phyloP scores from a whole-genome alignment of 2,329 filamentous ascomycete species.

The Penicillium sclerotiorum region DNA sequence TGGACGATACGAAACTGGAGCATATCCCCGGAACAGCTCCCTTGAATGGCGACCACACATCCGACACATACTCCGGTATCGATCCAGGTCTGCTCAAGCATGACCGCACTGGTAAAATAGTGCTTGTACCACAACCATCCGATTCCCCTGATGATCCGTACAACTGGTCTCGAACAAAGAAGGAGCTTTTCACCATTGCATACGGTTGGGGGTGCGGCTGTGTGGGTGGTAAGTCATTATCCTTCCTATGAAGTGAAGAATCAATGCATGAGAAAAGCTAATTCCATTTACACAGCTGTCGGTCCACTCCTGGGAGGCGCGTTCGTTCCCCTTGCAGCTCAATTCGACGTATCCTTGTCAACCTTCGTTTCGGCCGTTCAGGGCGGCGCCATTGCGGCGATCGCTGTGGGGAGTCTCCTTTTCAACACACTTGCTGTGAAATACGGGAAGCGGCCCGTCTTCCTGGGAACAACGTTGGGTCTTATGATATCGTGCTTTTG shows the following conservation, averaged over 20 bases:
- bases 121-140: constrained; percentile 30
- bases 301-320: constrained; percentile 44
- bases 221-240: constrained; percentile 40
- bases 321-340: constrained; percentile 36
- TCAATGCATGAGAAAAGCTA: not conserved
- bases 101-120: constrained; percentile 30
- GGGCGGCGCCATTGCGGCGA: constrained; percentile 38
- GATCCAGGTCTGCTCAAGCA: constrained; percentile 35
- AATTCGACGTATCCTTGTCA: constrained; percentile 35
- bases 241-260: not conserved
- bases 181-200: constrained; percentile 43
- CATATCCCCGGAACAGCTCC: constrained; percentile 36
- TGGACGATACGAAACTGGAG: constrained; percentile 33
- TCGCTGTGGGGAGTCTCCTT: constrained; percentile 40
- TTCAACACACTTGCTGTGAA: constrained; percentile 43
- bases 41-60: constrained; percentile 22
- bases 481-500: constrained; percentile 41
- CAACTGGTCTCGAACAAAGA: constrained; percentile 30
- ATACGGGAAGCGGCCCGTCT: constrained; percentile 42
- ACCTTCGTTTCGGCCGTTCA: constrained; percentile 41
- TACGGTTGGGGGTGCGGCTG: constrained; percentile 45
- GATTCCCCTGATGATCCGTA: constrained; percentile 30
- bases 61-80: constrained; percentile 21
- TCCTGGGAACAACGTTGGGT: constrained; percentile 36
- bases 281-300: constrained; percentile 28